Evolutionary conservation across 257 asterid species (phyloP), one percentile per base, ranked within the genome.

Genomic region (Salvia miltiorrhiza): DNA sequence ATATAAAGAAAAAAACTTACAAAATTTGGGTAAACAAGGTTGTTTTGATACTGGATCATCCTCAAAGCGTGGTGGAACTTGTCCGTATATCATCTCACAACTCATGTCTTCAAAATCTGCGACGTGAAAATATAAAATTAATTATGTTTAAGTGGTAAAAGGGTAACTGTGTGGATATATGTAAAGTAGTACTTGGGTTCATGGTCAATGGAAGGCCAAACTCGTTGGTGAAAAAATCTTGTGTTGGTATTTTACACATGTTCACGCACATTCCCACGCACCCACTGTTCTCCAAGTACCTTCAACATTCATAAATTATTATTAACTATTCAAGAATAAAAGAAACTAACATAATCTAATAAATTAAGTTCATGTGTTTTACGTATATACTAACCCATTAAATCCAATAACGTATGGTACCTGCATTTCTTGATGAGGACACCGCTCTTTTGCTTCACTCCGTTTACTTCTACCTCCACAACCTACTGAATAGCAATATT

Each of bases 161-260:
- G n/a, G n/a, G n/a, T n/a, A n/a, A n/a, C n/a, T n/a, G n/a, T n/a
- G n/a, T n/a, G n/a, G n/a, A n/a, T n/a, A n/a, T n/a, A n/a, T n/a
- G n/a, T n/a, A n/a, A n/a, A n/a, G n/a, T n/a, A n/a, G n/a, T 85
- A 88, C 99, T 93, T 61, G 97, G 97, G 16, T 68, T 93, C 97
- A 93, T 90, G 45, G 99, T 93, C 60, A 93, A 79, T 13, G 99
- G 97, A 45, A 93, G 99, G 63, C 99, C 97, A 75, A 88, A 93
- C 69, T 93, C 97, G 17, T 88, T 88, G 77, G 99, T 93, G 87
- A 93, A 93, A 63, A 93, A 93, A 69, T 90, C 96, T 76, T 93
- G 99, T 1, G 99, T 93, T 1, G 99, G 99, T 75, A 90, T 88
- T 80, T 93, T 88, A 82, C 99, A 93, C 96, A 93, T 87, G 76